Evolutionary conservation across 2,329 filamentous ascomycete genomes (phyloP).

Genomic region (Aspergillus phoenicis): DNA sequence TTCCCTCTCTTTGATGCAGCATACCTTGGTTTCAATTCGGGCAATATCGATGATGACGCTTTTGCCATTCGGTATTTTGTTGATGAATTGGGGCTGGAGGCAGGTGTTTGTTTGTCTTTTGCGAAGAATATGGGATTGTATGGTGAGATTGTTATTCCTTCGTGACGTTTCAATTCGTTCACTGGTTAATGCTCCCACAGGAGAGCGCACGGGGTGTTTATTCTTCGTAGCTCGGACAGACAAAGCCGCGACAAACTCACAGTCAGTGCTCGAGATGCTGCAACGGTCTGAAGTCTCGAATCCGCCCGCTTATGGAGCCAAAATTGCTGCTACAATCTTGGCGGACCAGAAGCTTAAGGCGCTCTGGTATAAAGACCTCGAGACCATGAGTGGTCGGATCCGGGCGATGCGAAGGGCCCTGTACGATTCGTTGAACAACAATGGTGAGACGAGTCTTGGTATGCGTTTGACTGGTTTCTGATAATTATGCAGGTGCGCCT

Average conservation of each 20-base stretch:
- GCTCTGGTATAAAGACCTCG: constrained; percentile 87
- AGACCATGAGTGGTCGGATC: constrained; percentile 89
- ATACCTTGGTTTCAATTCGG: constrained; percentile 33
- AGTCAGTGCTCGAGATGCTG: constrained; percentile 18
- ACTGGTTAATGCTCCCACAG: background rate
- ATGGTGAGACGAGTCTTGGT: background rate
- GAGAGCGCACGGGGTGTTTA: constrained; percentile 18
- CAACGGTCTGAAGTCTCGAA: constrained; percentile 81
- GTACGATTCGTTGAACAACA: constrained; percentile 56
- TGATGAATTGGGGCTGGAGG: constrained; percentile 69
- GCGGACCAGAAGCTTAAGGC: constrained; percentile 74
- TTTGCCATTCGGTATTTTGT: constrained; percentile 30
- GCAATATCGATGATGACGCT: constrained; percentile 30
- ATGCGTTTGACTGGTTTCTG: constrained; percentile 33
- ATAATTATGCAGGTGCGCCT: constrained; percentile 71
- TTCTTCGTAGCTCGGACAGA: constrained; percentile 1
- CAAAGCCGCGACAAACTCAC: constrained; percentile 11
- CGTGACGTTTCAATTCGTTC: too few relatives aligned
- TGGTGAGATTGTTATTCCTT: constrained; percentile 12
- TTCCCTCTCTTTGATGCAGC: constrained; percentile 69
- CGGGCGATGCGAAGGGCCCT: constrained; percentile 81
- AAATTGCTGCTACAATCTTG: constrained; percentile 77
- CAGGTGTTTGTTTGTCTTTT: constrained; percentile 59
- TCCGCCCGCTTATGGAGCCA: constrained; percentile 86
- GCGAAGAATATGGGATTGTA: constrained; percentile 54